Evolutionary conservation across 2,329 filamentous ascomycete species (phyloP).

Genomic region (Epichloe elymi): DNA sequence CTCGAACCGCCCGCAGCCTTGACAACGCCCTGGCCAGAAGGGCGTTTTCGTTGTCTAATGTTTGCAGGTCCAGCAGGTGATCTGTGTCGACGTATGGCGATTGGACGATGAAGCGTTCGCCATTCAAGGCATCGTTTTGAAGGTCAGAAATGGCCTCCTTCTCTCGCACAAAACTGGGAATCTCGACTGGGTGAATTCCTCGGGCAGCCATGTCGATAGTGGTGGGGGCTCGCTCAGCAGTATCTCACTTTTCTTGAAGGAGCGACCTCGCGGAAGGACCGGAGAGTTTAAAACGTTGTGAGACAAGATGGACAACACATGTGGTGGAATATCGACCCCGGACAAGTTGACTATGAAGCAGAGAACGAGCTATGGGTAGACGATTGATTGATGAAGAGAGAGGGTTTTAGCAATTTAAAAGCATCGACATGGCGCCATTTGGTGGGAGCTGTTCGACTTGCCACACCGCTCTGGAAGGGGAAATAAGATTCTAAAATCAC

Average conservation of each 20-base stretch:
- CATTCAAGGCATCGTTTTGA: conserved; percentile 10
- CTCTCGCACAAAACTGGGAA: conserved; percentile 14
- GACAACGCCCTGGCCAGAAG: conserved; percentile 62
- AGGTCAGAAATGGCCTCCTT: conserved; percentile 14
- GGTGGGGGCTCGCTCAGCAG: not conserved
- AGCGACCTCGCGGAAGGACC: not conserved
- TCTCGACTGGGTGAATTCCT: conserved; percentile 13
- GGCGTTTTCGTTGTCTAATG: conserved; percentile 49
- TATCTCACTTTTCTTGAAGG: not conserved
- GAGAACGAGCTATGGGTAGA: not conserved
- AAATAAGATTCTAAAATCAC: not conserved
- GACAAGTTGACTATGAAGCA: not conserved
- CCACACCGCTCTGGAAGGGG: conserved; percentile 2
- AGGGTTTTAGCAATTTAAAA: not conserved
- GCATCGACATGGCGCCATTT: not conserved
- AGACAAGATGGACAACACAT: not conserved
- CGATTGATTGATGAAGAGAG: not conserved
- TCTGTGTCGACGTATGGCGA: conserved; percentile 62
- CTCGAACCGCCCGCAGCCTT: conserved; percentile 44
- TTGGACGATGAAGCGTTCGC: conserved; percentile 37
- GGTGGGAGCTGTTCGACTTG: not conserved
- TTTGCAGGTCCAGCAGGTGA: conserved; percentile 61
- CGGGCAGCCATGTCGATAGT: conserved; percentile 15
- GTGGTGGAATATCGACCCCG: not conserved
- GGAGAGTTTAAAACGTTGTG: not conserved